Conservation (phyloP, 108 stramenopile genomes). For the Nitzschia putrida region DNA sequence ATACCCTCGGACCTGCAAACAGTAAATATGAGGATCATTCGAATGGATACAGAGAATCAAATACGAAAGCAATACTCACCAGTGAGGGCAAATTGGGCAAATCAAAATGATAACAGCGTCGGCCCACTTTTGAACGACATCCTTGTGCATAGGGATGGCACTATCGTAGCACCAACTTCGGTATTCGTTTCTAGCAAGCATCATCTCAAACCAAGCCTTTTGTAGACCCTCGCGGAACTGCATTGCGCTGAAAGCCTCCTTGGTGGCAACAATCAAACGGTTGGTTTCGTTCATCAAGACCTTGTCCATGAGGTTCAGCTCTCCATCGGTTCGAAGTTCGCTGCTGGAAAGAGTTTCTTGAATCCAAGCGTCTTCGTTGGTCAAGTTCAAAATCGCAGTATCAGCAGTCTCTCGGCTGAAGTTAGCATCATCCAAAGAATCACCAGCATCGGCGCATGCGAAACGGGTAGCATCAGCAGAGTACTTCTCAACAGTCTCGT, state of each 20-base stretch:
- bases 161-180: constrained; percentile 90
- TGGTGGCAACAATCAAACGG: constrained; percentile 67
- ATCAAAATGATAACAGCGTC: constrained; percentile 78
- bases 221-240: constrained; percentile 92
- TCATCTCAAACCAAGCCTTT: constrained; percentile 90
- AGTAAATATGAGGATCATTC: background rate
- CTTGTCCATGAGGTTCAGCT: constrained; percentile 80
- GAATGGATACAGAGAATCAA: constrained; percentile 10
- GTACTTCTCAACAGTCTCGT: constrained; percentile 86
- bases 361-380: constrained; percentile 87
- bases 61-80: constrained; percentile 48
- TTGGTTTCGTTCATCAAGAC: constrained; percentile 93
- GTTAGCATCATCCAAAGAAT: constrained; percentile 98
- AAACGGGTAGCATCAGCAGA: constrained; percentile 90
- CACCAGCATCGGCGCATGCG: constrained; percentile 95
- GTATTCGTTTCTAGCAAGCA: constrained; percentile 88
- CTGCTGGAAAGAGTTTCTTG: constrained; percentile 59
- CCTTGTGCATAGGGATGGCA: constrained; percentile 82
- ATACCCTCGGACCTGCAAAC: constrained; percentile 67
- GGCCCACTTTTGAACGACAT: constrained; percentile 70
- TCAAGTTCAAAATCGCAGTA: constrained; percentile 83
- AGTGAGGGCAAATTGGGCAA: constrained; percentile 92
- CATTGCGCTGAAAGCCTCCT: constrained; percentile 70
- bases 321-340: constrained; percentile 61
- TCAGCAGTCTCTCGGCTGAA: constrained; percentile 93